These are phyloP conservation scores for Crotalaria pallida DNA, from an alignment of 306 rosid genomes.

Conservation along the genomic window DNA sequence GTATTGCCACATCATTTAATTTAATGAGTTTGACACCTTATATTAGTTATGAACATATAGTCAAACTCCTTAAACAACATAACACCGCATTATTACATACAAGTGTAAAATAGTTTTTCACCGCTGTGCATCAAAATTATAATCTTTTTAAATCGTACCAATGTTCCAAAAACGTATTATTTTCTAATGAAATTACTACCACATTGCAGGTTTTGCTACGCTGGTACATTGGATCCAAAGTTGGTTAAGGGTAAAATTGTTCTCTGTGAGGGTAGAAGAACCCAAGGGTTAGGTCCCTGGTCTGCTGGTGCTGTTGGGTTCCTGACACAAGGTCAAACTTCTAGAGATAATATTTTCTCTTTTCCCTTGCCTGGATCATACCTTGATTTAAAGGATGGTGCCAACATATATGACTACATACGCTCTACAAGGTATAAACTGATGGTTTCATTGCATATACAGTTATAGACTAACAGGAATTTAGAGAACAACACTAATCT, in stretches of 20 bases:
- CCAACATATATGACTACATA: no score
- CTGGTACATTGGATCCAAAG: background rate
- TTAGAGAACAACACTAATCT: background rate
- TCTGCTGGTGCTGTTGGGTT: slow-evolving; percentile 15
- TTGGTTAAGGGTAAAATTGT: slow-evolving; percentile 39
- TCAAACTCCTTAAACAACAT: no score
- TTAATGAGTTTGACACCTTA: no score
- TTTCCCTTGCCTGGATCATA: slow-evolving; percentile 17
- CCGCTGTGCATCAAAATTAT: no score
- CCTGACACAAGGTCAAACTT: background rate
- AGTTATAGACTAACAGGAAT: background rate
- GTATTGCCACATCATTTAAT: no score
- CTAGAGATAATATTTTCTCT: rapidly evolving
- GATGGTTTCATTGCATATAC: no score
- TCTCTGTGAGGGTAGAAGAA: background rate
- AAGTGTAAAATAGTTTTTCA: no score
- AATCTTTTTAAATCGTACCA: background rate
- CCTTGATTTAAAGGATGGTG: no score
- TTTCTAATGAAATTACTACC: background rate
- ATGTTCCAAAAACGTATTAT: background rate
- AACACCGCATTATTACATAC: no score
- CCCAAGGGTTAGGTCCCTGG: background rate
- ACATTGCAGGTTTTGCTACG: background rate
- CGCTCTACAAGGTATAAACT: no score
- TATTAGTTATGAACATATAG: no score